Conservation (phyloP, 1,139 yeast genomes). For the Pichia sp. region DNA sequence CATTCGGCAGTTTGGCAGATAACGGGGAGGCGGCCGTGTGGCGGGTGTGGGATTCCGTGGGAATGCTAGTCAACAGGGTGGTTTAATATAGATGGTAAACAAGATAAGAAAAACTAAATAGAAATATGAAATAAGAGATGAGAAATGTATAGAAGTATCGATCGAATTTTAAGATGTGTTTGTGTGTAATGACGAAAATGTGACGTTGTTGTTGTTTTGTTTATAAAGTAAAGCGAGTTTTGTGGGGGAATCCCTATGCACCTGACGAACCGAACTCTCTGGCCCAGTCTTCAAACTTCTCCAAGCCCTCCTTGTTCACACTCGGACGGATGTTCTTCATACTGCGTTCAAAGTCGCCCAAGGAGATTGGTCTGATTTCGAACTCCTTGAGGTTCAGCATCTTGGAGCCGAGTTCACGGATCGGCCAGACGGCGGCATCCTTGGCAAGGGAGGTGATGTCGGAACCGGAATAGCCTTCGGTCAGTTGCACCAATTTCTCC, state of each 20-base stretch:
- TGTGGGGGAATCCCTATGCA: no score
- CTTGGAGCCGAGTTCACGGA: conserved; percentile 87
- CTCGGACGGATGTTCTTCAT: conserved; percentile 87
- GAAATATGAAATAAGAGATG: no score
- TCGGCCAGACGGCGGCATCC: conserved; percentile 98
- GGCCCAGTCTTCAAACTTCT: conserved; percentile 89
- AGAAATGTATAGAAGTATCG: no score
- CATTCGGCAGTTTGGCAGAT: background rate
- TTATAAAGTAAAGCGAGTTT: no score
- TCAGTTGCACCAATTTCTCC: conserved; percentile 48
- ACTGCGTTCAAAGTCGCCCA: conserved; percentile 76
- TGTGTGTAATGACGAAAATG: no score
- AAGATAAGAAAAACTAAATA: background rate
- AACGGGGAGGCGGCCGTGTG: no score
- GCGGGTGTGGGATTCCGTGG: no score
- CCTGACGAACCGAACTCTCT: conserved; percentile 88
- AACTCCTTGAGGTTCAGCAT: conserved; percentile 83
- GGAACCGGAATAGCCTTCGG: conserved; percentile 76
- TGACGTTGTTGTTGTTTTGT: no score
- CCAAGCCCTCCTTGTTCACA: conserved; percentile 81
- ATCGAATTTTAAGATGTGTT: no score
- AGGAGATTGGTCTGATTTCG: conserved; percentile 74
- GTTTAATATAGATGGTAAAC: background rate
- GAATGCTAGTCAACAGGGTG: no score
- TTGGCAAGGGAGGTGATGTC: conserved; percentile 95